A percentile compares a stretch with the other conserved stretches of the same genome.
Conservation (phyloP, 768 basidiomycete genomes). For the Mrakia frigida region DNA sequence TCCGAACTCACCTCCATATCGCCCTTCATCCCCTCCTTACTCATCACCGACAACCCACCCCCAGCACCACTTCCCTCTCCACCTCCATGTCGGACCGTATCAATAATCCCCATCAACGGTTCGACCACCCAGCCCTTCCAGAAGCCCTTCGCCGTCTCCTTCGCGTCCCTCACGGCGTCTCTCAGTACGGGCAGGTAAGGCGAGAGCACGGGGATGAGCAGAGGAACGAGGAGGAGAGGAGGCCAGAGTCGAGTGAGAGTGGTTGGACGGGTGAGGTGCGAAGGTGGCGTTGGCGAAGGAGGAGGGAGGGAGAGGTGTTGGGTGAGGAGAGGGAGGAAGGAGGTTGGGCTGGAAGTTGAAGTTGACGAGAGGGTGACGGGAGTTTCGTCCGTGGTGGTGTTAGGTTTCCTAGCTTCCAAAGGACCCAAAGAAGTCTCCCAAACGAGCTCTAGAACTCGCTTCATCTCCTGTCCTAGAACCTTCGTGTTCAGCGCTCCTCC, state of each 20-base stretch:
- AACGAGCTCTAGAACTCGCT: constrained; percentile 38
- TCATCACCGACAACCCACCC: constrained; percentile 57
- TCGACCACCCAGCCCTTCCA: constrained; percentile 77
- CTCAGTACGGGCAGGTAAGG: constrained; percentile 59
- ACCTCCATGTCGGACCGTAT: constrained; percentile 69
- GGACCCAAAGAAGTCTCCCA: constrained; percentile 33
- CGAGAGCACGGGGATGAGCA: constrained; percentile 53
- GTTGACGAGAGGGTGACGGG: constrained; percentile 17
- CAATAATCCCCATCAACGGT: constrained; percentile 72
- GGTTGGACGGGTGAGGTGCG: constrained; percentile 61
- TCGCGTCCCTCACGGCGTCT: constrained; percentile 56
- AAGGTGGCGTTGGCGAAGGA: constrained; percentile 35
- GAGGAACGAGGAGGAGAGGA: constrained; percentile 67
- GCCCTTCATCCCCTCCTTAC: constrained; percentile 71
- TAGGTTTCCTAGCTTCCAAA: background rate
- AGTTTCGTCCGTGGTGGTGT: too few relatives aligned
- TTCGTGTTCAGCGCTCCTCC: constrained; percentile 7
- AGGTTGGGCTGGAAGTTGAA: constrained; percentile 31
- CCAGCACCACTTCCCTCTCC: constrained; percentile 55
- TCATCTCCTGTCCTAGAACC: constrained; percentile 16
- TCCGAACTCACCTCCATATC: constrained; percentile 64
- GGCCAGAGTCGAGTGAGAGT: constrained; percentile 73
- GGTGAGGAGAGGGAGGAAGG: constrained; percentile 28
- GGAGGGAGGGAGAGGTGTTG: constrained; percentile 33
- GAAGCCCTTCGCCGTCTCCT: constrained; percentile 67